phyloP scores from a whole-genome alignment of 495 filamentous ascomycete genomes.

The Penicillium crystallinum region DNA sequence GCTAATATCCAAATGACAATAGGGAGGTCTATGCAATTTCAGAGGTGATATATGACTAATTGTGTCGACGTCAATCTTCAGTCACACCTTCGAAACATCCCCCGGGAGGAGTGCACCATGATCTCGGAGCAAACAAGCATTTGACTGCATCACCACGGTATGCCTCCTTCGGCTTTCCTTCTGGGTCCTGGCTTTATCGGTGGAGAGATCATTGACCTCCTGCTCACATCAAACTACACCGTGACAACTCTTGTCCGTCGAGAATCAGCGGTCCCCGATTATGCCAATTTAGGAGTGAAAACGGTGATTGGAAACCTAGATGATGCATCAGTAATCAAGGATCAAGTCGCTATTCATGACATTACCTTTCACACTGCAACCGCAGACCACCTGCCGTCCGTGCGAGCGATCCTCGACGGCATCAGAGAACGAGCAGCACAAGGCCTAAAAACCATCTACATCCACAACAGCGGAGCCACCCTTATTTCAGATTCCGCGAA shows the following conservation, averaged over 20 bases:
- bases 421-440: slow-evolving; percentile 22
- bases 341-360: slow-evolving; percentile 21
- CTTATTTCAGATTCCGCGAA: slow-evolving; percentile 16
- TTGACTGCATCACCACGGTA: background rate
- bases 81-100: background rate
- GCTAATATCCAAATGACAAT: background rate
- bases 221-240: slow-evolving; percentile 25
- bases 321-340: slow-evolving; percentile 24
- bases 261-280: slow-evolving; percentile 14
- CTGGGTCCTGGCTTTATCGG: slow-evolving; percentile 40
- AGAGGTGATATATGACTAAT: background rate
- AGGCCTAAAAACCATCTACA: slow-evolving; percentile 28
- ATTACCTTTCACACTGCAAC: slow-evolving; percentile 38
- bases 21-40: background rate
- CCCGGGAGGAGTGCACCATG: background rate
- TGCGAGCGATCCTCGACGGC: slow-evolving; percentile 30
- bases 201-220: slow-evolving; percentile 31
- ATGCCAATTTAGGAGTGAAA: slow-evolving; percentile 16
- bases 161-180: slow-evolving; percentile 22
- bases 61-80: background rate
- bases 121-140: background rate
- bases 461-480: slow-evolving; percentile 35
- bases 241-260: slow-evolving; percentile 31
- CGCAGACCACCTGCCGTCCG: slow-evolving; percentile 31
- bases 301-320: slow-evolving; percentile 25